These are phyloP conservation scores for Vanrija humicola DNA, from an alignment of 1,284 basidiomycete genomes.

Conservation along the genomic window DNA sequence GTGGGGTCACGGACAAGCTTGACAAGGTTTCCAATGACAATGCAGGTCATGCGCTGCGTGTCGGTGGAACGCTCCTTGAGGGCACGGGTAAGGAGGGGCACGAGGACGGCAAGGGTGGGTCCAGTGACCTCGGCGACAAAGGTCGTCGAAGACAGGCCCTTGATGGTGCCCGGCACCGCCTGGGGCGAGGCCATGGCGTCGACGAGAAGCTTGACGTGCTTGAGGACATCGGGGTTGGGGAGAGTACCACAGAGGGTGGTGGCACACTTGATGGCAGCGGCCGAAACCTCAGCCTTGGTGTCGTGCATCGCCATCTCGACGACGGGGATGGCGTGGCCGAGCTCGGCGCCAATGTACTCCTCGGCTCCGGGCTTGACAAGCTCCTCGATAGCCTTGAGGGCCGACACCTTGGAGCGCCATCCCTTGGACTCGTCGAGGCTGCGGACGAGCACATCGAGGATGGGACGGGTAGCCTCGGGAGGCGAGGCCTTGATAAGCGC, in stretches of 20 bases:
- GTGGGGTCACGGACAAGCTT: conserved; percentile 92
- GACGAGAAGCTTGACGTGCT: conserved; percentile 86
- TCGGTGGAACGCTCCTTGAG: conserved; percentile 96
- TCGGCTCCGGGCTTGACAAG: conserved; percentile 66
- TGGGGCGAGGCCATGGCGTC: conserved; percentile 89
- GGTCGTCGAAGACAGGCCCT: conserved; percentile 83
- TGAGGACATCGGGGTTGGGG: conserved; percentile 87
- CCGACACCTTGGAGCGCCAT: conserved; percentile 95
- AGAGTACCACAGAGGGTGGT: conserved; percentile 86
- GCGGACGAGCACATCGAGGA: conserved; percentile 68
- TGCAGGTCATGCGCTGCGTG: conserved; percentile 73
- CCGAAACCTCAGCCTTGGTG: conserved; percentile 90
- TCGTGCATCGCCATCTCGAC: conserved; percentile 94
- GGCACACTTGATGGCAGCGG: conserved; percentile 87
- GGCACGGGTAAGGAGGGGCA: conserved; percentile 86
- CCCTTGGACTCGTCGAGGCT: conserved; percentile 75
- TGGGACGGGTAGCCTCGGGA: conserved; percentile 71
- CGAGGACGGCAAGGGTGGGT: conserved; percentile 91
- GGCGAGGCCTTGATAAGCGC: conserved; percentile 79
- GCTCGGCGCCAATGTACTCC: conserved; percentile 78
- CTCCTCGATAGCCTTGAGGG: conserved; percentile 74
- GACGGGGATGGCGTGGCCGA: conserved; percentile 78
- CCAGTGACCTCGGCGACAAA: conserved; percentile 97
- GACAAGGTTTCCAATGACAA: conserved; percentile 95
- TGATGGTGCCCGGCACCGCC: conserved; percentile 86